These are phyloP conservation scores for Wickerhamomyces strasburgensis DNA, from an alignment of 805 yeast species.

Conservation along the genomic window DNA sequence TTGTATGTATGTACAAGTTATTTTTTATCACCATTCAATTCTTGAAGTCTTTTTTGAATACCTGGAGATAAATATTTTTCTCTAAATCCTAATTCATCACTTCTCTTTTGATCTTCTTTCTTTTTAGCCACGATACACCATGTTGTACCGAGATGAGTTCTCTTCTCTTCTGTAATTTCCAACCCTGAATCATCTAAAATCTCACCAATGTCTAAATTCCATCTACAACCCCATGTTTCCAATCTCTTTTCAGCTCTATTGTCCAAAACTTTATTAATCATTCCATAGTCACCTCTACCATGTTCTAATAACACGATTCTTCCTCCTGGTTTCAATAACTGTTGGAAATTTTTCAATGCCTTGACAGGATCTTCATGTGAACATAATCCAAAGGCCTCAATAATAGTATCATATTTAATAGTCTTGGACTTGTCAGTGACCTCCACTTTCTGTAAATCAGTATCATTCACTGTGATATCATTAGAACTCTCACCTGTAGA, in stretches of 20 bases:
- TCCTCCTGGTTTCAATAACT: conserved; percentile 82
- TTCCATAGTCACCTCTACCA: conserved; percentile 79
- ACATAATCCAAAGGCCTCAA: conserved; percentile 93
- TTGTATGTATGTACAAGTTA: neutral
- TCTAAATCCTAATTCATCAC: conserved; percentile 42
- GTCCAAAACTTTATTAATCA: conserved; percentile 76
- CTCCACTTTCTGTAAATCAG: conserved; percentile 22
- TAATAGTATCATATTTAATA: conserved; percentile 81
- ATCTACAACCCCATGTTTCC: conserved; percentile 93
- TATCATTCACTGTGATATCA: conserved; percentile 18
- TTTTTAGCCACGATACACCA: conserved; percentile 77
- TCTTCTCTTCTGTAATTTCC: conserved; percentile 71
- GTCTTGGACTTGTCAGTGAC: conserved; percentile 23
- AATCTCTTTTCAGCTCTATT: conserved; percentile 77
- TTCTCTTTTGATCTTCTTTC: conserved; percentile 56
- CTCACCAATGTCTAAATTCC: conserved; percentile 93
- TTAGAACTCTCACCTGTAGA: conserved; percentile 22
- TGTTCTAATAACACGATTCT: conserved; percentile 85
- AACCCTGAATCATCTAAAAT: conserved; percentile 79
- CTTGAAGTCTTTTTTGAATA: conserved; percentile 25
- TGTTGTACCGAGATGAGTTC: conserved; percentile 89
- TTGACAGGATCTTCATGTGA: conserved; percentile 90
- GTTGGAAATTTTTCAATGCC: conserved; percentile 70
- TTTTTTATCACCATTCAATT: conserved; percentile 7
- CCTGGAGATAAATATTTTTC: conserved; percentile 44